Evolutionary conservation across 495 filamentous ascomycete genomes (phyloP).

Genomic region (Neurospora africana): DNA sequence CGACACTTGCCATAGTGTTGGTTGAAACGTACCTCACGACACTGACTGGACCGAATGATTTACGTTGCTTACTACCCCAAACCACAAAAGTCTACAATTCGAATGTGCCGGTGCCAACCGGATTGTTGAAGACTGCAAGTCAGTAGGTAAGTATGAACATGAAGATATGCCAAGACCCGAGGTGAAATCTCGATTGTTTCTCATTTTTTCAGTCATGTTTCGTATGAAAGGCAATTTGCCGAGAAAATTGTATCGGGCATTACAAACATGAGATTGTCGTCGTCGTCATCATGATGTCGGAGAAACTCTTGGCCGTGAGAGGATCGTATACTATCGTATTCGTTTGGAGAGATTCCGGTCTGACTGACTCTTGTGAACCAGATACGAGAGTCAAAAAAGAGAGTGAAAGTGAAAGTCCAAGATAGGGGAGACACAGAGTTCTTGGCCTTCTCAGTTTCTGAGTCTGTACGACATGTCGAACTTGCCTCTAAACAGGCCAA

Average conservation of each 20-base stretch:
- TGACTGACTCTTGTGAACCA: neutral
- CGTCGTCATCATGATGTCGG: neutral
- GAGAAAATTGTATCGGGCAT: neutral
- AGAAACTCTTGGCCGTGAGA: neutral
- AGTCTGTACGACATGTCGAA: neutral
- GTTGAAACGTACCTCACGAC: neutral
- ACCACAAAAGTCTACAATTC: neutral
- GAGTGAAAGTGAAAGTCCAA: neutral
- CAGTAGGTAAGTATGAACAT: neutral
- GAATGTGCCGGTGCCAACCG: too few species aligned
- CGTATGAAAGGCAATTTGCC: neutral
- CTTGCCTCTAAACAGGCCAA: neutral
- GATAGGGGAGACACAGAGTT: neutral
- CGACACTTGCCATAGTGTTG: neutral
- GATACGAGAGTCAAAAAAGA: neutral
- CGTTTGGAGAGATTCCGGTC: neutral
- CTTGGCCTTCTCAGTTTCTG: neutral
- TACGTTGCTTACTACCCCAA: neutral
- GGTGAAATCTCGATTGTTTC: neutral
- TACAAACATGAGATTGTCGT: neutral
- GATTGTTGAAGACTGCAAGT: too few species aligned
- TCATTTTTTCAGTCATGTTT: neutral
- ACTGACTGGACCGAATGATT: neutral
- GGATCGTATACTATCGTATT: neutral
- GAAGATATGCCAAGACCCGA: neutral